Conservation (phyloP, 2,329 filamentous ascomycete genomes). For the Trichoderma arundinaceum region DNA sequence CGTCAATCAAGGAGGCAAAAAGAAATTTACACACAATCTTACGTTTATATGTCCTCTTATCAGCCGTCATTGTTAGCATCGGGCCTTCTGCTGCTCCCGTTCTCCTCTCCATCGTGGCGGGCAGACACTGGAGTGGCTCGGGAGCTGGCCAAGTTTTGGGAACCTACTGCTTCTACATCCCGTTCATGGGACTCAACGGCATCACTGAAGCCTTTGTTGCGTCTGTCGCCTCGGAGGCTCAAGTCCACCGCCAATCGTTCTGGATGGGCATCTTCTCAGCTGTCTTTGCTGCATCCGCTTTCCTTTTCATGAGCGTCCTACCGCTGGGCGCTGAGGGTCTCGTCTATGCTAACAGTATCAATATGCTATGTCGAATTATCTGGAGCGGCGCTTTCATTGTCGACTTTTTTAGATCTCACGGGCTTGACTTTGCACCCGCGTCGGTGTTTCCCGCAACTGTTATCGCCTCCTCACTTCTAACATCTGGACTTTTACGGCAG, state of each 20-base stretch:
- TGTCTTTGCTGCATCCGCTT: constrained; percentile 76
- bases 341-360: constrained; percentile 85
- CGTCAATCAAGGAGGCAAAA: constrained; percentile 49
- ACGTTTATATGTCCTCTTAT: constrained; percentile 75
- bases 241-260: constrained; percentile 77
- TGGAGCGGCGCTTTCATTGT: constrained; percentile 81
- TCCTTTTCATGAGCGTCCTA: constrained; percentile 72
- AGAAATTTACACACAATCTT: constrained; percentile 68
- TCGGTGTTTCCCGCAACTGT: constrained; percentile 41
- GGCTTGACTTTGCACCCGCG: constrained; percentile 41
- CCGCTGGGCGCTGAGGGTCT: constrained; percentile 77
- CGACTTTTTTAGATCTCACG: constrained; percentile 61
- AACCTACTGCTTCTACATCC: constrained; percentile 90
- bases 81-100: constrained; percentile 78
- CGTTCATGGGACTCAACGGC: constrained; percentile 88
- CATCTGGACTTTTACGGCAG: constrained; percentile 39
- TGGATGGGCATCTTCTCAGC: constrained; percentile 86
- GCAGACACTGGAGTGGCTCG: constrained; percentile 73
- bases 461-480: constrained; percentile 40
- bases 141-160: constrained; percentile 76
- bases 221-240: constrained; percentile 75
- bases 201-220: constrained; percentile 92
- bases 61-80: constrained; percentile 69
- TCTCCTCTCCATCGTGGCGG: constrained; percentile 76
- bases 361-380: constrained; percentile 82